Evolutionary conservation across 441 rosid genomes (phyloP).

Genomic region (Arabidopsis hybrid): DNA sequence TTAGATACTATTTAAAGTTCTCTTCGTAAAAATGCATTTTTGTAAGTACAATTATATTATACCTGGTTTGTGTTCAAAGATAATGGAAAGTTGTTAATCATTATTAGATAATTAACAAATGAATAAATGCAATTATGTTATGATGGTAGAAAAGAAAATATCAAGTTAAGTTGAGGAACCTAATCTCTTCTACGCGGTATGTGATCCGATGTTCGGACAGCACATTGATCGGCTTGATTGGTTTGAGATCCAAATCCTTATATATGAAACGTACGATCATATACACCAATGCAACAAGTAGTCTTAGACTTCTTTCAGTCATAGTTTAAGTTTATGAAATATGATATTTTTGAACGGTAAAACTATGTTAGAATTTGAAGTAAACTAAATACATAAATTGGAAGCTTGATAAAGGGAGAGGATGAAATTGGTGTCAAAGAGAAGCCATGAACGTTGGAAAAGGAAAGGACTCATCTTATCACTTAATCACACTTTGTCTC

Average conservation of each 20-base stretch:
- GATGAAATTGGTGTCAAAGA: conserved; percentile 2
- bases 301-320: not conserved
- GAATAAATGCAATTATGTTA: not conserved
- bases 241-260: not conserved
- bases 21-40: not conserved
- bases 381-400: not conserved
- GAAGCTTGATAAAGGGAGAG: not conserved
- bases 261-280: not conserved
- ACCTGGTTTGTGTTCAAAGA: conserved; percentile 11
- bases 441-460: conserved; percentile 34
- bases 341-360: not conserved
- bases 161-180: not conserved
- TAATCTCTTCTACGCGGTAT: not conserved
- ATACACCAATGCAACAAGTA: not conserved
- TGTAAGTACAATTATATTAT: not conserved
- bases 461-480: conserved; percentile 36
- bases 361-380: conserved; percentile 3
- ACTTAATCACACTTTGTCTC: conserved; percentile 42
- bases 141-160: not conserved
- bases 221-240: not conserved
- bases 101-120: not conserved
- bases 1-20: not conserved
- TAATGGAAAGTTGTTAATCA: conserved; percentile 26
- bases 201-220: not conserved
- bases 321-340: not conserved